These are phyloP conservation scores for Cyclostephanos tholiformis DNA, from an alignment of 108 stramenopile species.

Conservation along the genomic window DNA sequence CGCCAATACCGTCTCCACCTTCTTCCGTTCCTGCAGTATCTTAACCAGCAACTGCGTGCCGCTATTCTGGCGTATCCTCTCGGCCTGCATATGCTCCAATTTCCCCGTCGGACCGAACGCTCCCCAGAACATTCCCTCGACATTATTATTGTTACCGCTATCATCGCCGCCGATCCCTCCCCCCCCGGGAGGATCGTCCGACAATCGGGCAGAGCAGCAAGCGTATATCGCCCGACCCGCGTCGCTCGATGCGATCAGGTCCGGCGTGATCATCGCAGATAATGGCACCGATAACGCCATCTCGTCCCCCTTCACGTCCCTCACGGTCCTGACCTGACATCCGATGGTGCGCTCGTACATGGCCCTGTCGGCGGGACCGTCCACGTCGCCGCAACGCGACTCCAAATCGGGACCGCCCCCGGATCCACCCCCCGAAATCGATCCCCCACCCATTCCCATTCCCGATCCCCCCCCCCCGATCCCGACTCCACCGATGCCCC, in stretches of 20 bases:
- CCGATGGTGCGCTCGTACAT: conserved; percentile 88
- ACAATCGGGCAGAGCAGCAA: conserved; percentile 50
- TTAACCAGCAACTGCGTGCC: conserved; percentile 85
- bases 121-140: conserved; percentile 63
- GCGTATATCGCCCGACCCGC: conserved; percentile 77
- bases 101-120: conserved; percentile 69
- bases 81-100: conserved; percentile 48
- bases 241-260: conserved; percentile 86
- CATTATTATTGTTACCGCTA: background rate
- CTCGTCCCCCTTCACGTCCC: conserved; percentile 81
- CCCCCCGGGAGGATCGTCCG: background rate
- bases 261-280: conserved; percentile 79
- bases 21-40: conserved; percentile 83
- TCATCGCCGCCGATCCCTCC: background rate
- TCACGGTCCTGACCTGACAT: conserved; percentile 76
- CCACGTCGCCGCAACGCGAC: conserved; percentile 73
- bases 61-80: conserved; percentile 58
- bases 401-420: conserved; percentile 8
- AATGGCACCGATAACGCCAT: conserved; percentile 72
- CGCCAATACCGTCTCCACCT: conserved; percentile 58
- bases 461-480: background rate
- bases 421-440: conserved; percentile 7
- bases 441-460: conserved; percentile 1
- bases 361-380: conserved; percentile 62
- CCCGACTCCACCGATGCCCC: background rate